Evolutionary conservation across 768 basidiomycete species (phyloP).

Genomic region (Coprinopsis marcescibilis): DNA sequence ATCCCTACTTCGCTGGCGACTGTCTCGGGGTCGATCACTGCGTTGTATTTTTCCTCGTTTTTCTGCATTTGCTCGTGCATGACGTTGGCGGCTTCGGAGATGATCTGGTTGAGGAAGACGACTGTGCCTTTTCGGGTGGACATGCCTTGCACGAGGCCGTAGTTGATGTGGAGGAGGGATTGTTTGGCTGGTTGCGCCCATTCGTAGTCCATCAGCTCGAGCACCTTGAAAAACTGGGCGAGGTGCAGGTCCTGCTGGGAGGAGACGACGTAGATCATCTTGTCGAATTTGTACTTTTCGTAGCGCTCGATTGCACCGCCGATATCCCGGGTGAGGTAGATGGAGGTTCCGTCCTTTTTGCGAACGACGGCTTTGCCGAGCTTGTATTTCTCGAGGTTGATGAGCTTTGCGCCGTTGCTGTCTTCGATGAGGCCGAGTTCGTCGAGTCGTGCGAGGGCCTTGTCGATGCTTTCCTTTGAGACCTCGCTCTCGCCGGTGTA

Average conservation of each 20-base stretch:
- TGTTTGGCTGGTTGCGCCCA: no score
- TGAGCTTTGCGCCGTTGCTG: conserved; percentile 74
- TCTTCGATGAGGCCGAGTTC: conserved; percentile 73
- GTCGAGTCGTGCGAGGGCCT: conserved; percentile 61
- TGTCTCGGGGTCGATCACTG: conserved; percentile 80
- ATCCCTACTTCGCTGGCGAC: conserved; percentile 84
- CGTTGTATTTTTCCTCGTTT: conserved; percentile 88
- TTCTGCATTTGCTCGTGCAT: conserved; percentile 98
- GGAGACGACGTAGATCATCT: conserved; percentile 92
- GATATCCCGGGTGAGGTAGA: conserved; percentile 94
- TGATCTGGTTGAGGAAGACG: conserved; percentile 91
- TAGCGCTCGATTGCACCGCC: conserved; percentile 90
- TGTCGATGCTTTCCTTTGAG: conserved; percentile 65
- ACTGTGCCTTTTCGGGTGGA: conserved; percentile 90
- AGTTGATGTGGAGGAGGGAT: conserved; percentile 79
- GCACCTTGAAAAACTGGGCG: conserved; percentile 89
- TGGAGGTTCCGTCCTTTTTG: conserved; percentile 89
- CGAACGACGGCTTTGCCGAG: conserved; percentile 85
- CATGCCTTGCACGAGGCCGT: conserved; percentile 92
- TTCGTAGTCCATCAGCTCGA: conserved; percentile 82
- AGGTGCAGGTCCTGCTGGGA: conserved; percentile 85
- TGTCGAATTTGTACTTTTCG: conserved; percentile 80
- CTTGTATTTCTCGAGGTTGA: conserved; percentile 87
- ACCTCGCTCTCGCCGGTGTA: conserved; percentile 90
- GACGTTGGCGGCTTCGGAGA: conserved; percentile 76